Base-by-base conservation (phyloP, 1,139 yeast genomes). In the Pichia sp. region DNA sequence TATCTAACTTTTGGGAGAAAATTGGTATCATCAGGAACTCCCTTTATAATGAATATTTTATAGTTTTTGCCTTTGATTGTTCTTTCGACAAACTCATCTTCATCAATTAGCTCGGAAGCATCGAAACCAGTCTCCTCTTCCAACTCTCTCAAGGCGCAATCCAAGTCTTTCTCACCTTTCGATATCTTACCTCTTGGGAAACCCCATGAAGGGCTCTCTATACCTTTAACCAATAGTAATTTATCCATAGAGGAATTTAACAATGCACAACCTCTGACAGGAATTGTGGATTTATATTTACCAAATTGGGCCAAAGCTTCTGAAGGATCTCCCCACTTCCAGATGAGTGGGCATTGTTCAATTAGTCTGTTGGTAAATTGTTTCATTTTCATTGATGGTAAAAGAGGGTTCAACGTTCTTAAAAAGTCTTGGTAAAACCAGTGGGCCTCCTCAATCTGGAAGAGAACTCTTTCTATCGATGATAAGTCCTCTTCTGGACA, bases 141-240 rank as follows among this genome's bases (percentile, higher is more conserved):
- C 22, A 88, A 93, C 68, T 95, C 99, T 64, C 99, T 79, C n/a
- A 88, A 71, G 4, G 98, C 97, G 73, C 99, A 95, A 51, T 79
- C 83, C n/a, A 82, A 77, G 68, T 95, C 99, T 8, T 83, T 74
- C 70, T 95, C 99, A 63, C 84, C 96, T 66, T 93, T 91, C 41
- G 96, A 87, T 53, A 95, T 95, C 69, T 95, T 95, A 8, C 99
- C 99, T 66, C 96, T 76, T 4, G 99, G 99, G 64, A 95, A 95
- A 5, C 96, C 88, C 99, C 99, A 95, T 2, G 82, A 73, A 41
- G 74, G 74, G n/a, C 91, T 80, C 60, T 88, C 95, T 55, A 85
- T 84, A 2, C 97, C 98, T 65, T 88, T 84, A 3, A 93, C 96
- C 62, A 95, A 72, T 41, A 95, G 65, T 8, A 89, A 75, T 64